A percentile compares a stretch with the other conserved stretches of the same genome.
phyloP scores from a whole-genome alignment of 352 stramenopile genomes.

The Halophytophthora polymorphica region DNA sequence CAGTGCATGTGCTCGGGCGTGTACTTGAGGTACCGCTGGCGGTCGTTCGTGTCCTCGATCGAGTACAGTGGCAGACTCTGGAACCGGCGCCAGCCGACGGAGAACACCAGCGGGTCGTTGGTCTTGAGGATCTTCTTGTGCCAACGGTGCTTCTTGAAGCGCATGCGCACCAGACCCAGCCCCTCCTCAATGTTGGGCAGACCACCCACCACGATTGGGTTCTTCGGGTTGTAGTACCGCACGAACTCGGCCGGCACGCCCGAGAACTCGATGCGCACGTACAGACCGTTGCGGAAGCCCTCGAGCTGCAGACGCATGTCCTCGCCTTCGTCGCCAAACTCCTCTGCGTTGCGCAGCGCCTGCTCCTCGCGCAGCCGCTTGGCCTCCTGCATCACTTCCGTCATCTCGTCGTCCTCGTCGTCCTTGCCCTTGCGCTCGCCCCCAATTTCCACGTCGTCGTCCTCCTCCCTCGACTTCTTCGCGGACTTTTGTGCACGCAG shows the following conservation, averaged over 20 bases:
- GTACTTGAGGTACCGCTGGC: constrained; percentile 97
- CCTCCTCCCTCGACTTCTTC: constrained; percentile 81
- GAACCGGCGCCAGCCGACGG: constrained; percentile 98
- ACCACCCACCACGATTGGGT: constrained; percentile 90
- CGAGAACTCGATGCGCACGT: constrained; percentile 97
- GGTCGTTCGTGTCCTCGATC: constrained; percentile 97
- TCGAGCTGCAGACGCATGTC: constrained; percentile 90
- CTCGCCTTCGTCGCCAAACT: constrained; percentile 95
- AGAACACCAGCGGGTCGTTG: constrained; percentile 98
- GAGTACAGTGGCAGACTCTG: constrained; percentile 98
- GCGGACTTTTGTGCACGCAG: constrained; percentile 89
- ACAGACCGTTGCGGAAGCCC: constrained; percentile 95
- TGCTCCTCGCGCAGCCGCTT: constrained; percentile 83
- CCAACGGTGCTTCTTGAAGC: constrained; percentile 99
- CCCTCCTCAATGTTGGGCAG: constrained; percentile 95
- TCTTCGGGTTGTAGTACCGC: constrained; percentile 90
- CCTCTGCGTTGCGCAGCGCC: constrained; percentile 85
- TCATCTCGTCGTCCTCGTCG: constrained; percentile 85
- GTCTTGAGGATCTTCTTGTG: constrained; percentile 98
- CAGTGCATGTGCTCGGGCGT: constrained; percentile 99
- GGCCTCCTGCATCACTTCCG: constrained; percentile 81
- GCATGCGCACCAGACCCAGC: constrained; percentile 93
- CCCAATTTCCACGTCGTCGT: constrained; percentile 53
- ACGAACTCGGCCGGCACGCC: constrained; percentile 94
- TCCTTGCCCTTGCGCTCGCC: constrained; percentile 31